phyloP scores from a whole-genome alignment of 2,329 filamentous ascomycete genomes.

The Myriangium duriaei region DNA sequence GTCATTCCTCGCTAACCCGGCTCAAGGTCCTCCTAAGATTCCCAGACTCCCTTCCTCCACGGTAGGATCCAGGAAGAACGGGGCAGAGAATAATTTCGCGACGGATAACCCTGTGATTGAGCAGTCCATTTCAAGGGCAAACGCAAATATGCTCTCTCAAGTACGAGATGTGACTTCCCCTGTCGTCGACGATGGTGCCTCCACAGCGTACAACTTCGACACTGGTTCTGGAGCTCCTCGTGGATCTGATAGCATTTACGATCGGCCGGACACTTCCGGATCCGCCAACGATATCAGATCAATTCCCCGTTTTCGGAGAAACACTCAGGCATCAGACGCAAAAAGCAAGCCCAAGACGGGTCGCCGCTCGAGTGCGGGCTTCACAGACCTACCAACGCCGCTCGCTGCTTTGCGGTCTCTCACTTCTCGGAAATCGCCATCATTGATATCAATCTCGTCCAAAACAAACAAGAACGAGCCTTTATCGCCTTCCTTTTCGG shows the following conservation, averaged over 20 bases:
- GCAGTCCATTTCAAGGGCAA: conserved; percentile 82
- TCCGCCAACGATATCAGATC: neutral
- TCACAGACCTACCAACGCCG: neutral
- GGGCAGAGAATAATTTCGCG: conserved; percentile 19
- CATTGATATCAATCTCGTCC: neutral
- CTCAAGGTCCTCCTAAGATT: conserved; percentile 53
- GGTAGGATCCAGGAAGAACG: conserved; percentile 15
- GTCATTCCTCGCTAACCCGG: conserved; percentile 86
- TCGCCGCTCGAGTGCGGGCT: neutral
- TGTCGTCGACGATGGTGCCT: conserved; percentile 1
- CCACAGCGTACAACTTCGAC: neutral
- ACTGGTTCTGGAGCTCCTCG: neutral
- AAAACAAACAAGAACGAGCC: neutral
- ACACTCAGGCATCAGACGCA: neutral
- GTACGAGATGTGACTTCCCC: conserved; percentile 2
- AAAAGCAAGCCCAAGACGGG: neutral
- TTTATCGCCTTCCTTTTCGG: neutral
- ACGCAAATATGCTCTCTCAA: conserved; percentile 40
- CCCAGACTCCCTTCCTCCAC: conserved; percentile 21
- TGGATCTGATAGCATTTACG: neutral
- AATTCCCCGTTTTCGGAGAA: neutral
- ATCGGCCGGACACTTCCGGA: neutral
- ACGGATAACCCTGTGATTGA: conserved; percentile 44
- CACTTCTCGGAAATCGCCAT: neutral
- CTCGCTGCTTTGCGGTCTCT: neutral